These are phyloP conservation scores for Globisporangium abappressorium DNA, from an alignment of 352 stramenopile genomes.

Conservation along the genomic window DNA sequence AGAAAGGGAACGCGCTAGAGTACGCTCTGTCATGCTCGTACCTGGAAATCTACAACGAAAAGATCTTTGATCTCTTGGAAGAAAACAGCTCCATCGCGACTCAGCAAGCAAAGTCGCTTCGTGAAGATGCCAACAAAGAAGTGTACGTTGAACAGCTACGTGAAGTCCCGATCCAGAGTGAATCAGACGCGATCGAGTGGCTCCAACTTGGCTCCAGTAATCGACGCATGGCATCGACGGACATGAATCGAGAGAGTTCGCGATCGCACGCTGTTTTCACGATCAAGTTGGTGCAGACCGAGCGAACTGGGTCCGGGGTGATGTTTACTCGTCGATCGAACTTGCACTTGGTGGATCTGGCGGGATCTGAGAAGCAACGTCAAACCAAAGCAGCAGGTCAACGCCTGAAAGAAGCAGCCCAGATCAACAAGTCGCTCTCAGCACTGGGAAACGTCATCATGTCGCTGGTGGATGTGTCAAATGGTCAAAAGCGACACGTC, in stretches of 20 bases:
- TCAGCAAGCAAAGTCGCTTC: conserved; percentile 61
- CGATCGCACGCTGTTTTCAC: conserved; percentile 97
- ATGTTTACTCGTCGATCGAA: conserved; percentile 70
- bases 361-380: conserved; percentile 84
- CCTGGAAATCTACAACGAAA: conserved; percentile 91
- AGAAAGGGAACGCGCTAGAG: conserved; percentile 47
- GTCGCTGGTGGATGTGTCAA: conserved; percentile 82
- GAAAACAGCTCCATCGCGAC: conserved; percentile 35
- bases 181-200: conserved; percentile 67
- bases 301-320: conserved; percentile 56
- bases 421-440: conserved; percentile 90
- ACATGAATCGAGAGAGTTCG: conserved; percentile 97
- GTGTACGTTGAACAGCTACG: conserved; percentile 82
- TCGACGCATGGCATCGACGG: conserved; percentile 92
- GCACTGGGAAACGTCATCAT: conserved; percentile 89
- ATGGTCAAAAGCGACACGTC: conserved; percentile 74
- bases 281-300: conserved; percentile 88
- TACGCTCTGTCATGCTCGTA: conserved; percentile 82
- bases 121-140: conserved; percentile 70
- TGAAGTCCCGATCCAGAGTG: conserved; percentile 59
- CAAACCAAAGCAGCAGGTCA: conserved; percentile 78
- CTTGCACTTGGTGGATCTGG: conserved; percentile 85
- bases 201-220: conserved; percentile 79
- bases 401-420: conserved; percentile 82
- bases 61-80: conserved; percentile 86